A percentile compares a stretch with the other conserved stretches of the same genome.
Conservation (phyloP, 1,284 basidiomycete species). For the Rhodotorula glutinis region DNA sequence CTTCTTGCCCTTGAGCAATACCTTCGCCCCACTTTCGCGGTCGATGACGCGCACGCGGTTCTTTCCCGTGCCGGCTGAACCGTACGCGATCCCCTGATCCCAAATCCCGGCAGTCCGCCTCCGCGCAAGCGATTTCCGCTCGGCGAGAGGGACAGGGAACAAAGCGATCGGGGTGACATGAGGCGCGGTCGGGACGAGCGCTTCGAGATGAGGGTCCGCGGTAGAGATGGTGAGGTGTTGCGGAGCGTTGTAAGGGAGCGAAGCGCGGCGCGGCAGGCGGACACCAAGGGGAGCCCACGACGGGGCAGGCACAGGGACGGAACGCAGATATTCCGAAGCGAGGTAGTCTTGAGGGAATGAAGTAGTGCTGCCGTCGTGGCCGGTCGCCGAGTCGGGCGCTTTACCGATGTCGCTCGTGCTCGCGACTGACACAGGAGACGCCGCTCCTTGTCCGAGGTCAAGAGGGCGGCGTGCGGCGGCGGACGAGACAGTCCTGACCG, state of each 20-base stretch:
- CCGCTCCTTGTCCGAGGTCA: neutral
- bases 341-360: slow-evolving; percentile 1
- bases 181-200: slow-evolving; percentile 4
- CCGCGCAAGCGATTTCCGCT: neutral
- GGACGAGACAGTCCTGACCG: neutral
- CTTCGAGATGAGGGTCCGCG: slow-evolving; percentile 9
- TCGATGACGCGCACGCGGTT: slow-evolving; percentile 28
- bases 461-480: neutral
- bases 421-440: neutral
- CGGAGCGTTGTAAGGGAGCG: neutral
- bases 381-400: neutral
- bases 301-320: neutral
- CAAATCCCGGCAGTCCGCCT: slow-evolving; percentile 2
- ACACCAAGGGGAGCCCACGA: slow-evolving; percentile 10
- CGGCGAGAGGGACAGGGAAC: neutral
- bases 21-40: slow-evolving; percentile 20
- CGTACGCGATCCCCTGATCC: slow-evolving; percentile 21
- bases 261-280: slow-evolving; percentile 6
- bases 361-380: neutral
- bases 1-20: slow-evolving; percentile 16
- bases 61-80: slow-evolving; percentile 2
- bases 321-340: slow-evolving; percentile 2
- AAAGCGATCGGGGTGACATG: slow-evolving; percentile 23
- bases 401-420: neutral
- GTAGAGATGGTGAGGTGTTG: slow-evolving; percentile 18